Evolutionary conservation across 805 yeast genomes (phyloP).

Genomic region (Zygosaccharomyces siamensis): DNA sequence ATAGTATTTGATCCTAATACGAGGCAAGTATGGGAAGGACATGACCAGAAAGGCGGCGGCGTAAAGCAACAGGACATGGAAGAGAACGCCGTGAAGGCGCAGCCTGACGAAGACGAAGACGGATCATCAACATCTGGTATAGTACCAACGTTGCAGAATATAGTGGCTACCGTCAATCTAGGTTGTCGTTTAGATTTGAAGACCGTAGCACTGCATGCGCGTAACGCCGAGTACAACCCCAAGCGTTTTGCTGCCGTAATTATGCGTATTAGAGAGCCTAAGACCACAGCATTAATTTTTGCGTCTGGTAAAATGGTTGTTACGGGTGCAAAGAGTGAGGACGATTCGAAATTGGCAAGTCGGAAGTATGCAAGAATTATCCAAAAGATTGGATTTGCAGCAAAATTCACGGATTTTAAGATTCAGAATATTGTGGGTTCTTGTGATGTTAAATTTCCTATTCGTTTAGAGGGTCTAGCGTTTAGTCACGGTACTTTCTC

Average conservation of each 20-base stretch:
- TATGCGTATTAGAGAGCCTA: conserved; percentile 98
- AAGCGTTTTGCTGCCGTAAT: conserved; percentile 99
- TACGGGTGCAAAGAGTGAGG: conserved; percentile 98
- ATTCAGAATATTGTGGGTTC: conserved; percentile 98
- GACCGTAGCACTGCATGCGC: conserved; percentile 95
- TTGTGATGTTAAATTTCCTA: conserved; percentile 97
- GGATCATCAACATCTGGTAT: conserved; percentile 87
- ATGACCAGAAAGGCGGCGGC: conserved; percentile 17
- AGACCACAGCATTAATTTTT: conserved; percentile 94
- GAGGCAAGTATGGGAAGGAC: conserved; percentile 37
- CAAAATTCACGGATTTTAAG: conserved; percentile 95
- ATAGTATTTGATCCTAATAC: conserved; percentile 36
- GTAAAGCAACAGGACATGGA: conserved; percentile 4
- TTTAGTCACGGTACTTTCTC: conserved; percentile 98
- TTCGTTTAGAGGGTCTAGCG: conserved; percentile 94
- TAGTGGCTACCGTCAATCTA: conserved; percentile 94
- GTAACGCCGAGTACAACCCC: conserved; percentile 98
- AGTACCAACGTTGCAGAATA: conserved; percentile 89
- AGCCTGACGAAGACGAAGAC: conserved; percentile 36
- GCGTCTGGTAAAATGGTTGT: conserved; percentile 99
- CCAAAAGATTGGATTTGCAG: conserved; percentile 95
- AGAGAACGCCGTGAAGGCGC: conserved; percentile 9
- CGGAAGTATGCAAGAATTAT: conserved; percentile 97
- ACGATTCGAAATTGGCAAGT: conserved; percentile 96
- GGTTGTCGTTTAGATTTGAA: conserved; percentile 94